Percentiles rank a stretch among this genome's conserved stretches.
Conservation (phyloP, 805 yeast species). For the Myxozyma vanderwaltii region DNA sequence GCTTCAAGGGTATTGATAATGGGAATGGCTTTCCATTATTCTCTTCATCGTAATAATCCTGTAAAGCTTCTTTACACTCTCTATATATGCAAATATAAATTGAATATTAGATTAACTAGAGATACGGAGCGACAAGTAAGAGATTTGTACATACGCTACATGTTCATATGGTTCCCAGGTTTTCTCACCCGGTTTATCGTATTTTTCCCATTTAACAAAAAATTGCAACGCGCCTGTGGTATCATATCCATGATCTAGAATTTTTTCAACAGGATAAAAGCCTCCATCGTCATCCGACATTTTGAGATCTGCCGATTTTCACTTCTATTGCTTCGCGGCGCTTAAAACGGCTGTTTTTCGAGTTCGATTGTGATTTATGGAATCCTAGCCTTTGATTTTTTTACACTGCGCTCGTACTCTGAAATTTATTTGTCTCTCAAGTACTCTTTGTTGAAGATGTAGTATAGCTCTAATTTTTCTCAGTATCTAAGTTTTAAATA, state of each 20-base stretch:
- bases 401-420: too few relatives aligned
- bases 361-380: too few relatives aligned
- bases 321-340: too few relatives aligned
- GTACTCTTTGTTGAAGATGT: too few relatives aligned
- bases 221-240: slow-evolving; percentile 1
- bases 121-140: neutral
- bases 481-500: too few relatives aligned
- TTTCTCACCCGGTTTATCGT: slow-evolving; percentile 17
- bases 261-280: slow-evolving; percentile 11
- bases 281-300: slow-evolving; percentile 1
- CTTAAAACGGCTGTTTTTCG: too few relatives aligned
- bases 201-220: slow-evolving; percentile 22
- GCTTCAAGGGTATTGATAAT: neutral
- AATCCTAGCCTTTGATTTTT: too few relatives aligned
- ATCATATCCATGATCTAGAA: slow-evolving; percentile 10
- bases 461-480: too few relatives aligned
- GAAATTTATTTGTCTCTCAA: too few relatives aligned
- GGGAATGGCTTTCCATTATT: neutral
- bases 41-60: slow-evolving; percentile 1
- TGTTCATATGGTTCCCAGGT: slow-evolving; percentile 27
- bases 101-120: neutral
- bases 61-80: neutral
- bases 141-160: slow-evolving; percentile 4
- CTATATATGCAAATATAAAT: neutral
- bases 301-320: too few relatives aligned